Percentiles rank a stretch among this genome's conserved stretches.
Conservation (phyloP, 106 monocot genomes). For the Triglochin maritima region DNA sequence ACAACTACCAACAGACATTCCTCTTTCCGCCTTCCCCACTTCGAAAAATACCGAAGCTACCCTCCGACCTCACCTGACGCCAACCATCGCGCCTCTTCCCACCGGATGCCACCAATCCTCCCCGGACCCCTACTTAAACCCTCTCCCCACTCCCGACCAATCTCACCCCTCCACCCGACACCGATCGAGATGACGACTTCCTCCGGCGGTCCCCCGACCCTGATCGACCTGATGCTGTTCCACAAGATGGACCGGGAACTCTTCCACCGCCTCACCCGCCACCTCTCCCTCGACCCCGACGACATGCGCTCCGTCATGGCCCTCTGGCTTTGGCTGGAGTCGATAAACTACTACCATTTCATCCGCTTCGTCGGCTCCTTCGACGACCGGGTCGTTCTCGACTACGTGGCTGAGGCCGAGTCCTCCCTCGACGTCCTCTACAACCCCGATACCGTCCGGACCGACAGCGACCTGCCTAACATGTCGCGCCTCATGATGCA, state of each 20-base stretch:
- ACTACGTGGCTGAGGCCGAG: constrained; percentile 30
- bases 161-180: not conserved
- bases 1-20: no score
- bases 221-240: constrained; percentile 35
- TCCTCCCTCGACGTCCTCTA: constrained; percentile 17
- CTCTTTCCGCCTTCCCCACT: no score
- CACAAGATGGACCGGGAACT: constrained; percentile 34
- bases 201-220: not conserved
- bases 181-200: not conserved
- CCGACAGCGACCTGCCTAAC: not conserved
- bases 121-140: not conserved
- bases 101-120: not conserved
- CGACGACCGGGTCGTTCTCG: constrained; percentile 16
- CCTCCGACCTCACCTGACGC: not conserved
- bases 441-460: constrained; percentile 1
- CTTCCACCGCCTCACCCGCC: constrained; percentile 16
- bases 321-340: constrained; percentile 71
- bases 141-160: not conserved
- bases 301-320: constrained; percentile 27
- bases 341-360: constrained; percentile 55
- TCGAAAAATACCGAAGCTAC: not conserved
- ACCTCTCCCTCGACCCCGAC: constrained; percentile 6
- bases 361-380: constrained; percentile 31
- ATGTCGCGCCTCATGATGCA: constrained; percentile 7
- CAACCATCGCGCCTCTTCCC: not conserved